Base-by-base conservation (phyloP, 2,329 filamentous ascomycete species). In the Calonectria pseudoturangicola region DNA sequence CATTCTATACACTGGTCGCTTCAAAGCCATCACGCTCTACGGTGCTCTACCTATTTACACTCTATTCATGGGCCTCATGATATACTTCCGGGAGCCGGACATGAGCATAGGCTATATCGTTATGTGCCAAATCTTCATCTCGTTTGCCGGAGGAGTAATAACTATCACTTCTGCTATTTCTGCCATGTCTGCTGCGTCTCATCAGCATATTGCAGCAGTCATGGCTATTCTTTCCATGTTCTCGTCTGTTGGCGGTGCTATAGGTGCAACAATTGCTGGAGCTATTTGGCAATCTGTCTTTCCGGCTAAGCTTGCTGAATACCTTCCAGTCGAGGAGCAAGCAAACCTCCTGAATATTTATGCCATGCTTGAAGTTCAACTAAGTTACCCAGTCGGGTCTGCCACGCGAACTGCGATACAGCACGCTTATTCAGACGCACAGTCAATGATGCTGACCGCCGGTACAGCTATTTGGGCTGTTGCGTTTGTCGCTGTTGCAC, bases 261-360 rank as follows among this genome's bases (percentile, higher is more conserved):
- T 92, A 15, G 91, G 91, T 3, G 84, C 86, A 2, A 89, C 90
- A 2, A 86, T 93, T 66, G 88, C 91, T 1, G 88, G 88, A 0
- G 89, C 91, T 0, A 89, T 93, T 70, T 93, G 91, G 91, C 89
- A 88, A 1, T 86, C 86, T 72, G 85, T 88, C 9, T 88, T 93
- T 75, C 88, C 88, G 0, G 79, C 80, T 25, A 88, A 87, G 41
- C 84, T 92, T 7, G 79, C 79, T 33, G 74, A 81, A 45, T 88
- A 90, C 74, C 84, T 92, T 0, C 90, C 90, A n/a, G 76, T 83
- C 4, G 78, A 77, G 0, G 80, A 80, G 12, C 79, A 82, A 65
- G 68, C 73, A 7, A 80, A 88, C 63, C 82, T 86, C 2, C 76
- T 80, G 7, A 81, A 81, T 36, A 90, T 93, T 60, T 92, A 91